Conservation (phyloP, 2,329 filamentous ascomycete genomes). For the Verticillium alfalfae region DNA sequence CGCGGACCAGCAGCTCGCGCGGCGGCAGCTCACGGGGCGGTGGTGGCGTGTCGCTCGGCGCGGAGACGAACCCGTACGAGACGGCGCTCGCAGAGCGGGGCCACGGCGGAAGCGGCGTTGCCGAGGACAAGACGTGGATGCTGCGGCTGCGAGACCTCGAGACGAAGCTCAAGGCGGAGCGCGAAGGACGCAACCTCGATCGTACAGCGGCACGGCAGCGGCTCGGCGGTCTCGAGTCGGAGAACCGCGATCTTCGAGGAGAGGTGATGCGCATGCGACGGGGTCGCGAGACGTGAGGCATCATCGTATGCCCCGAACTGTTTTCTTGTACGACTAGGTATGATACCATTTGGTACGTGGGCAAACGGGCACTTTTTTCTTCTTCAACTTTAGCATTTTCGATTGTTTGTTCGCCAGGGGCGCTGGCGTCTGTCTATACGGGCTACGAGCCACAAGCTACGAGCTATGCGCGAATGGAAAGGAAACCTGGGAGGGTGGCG, state of each 20-base stretch:
- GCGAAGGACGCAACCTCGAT: conserved; percentile 81
- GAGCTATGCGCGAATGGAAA: neutral
- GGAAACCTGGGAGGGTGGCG: neutral
- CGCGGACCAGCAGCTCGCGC: conserved; percentile 20
- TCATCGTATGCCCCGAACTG: no score
- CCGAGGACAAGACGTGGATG: conserved; percentile 71
- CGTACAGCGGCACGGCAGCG: conserved; percentile 76
- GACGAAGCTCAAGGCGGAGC: conserved; percentile 79
- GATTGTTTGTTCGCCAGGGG: neutral
- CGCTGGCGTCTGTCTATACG: neutral
- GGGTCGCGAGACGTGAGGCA: conserved; percentile 5
- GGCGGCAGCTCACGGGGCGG: conserved; percentile 3
- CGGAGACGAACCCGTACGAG: conserved; percentile 8
- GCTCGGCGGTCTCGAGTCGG: conserved; percentile 67
- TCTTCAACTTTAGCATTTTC: neutral
- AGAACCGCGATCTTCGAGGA: conserved; percentile 65
- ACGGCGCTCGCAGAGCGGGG: conserved; percentile 23
- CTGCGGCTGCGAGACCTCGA: conserved; percentile 83
- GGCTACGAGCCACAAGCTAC: neutral
- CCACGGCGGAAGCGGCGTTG: conserved; percentile 10
- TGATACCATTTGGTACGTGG: no score
- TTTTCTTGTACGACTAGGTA: no score
- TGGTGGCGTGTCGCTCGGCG: neutral
- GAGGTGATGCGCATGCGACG: conserved; percentile 43
- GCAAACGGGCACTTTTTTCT: no score